Evolutionary conservation across 345 rosid genomes (phyloP).

Genomic region (Isatis tinctoria): DNA sequence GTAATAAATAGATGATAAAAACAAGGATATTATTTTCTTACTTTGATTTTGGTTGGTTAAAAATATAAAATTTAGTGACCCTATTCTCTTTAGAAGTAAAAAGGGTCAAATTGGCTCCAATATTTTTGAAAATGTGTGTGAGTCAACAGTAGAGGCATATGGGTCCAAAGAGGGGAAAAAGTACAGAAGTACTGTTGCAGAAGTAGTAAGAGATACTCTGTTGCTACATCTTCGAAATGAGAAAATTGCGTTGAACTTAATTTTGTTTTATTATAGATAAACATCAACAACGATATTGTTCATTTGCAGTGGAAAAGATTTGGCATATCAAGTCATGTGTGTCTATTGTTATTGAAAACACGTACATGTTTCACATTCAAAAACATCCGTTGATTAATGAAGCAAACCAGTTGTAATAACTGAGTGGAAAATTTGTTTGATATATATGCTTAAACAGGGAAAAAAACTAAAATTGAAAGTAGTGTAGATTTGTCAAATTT

Average conservation of each 20-base stretch:
- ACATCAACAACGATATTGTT: constrained; percentile 6
- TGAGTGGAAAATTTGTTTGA: too few species aligned
- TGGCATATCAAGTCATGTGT: constrained; percentile 19
- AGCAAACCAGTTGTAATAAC: not conserved
- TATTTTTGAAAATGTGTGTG: not conserved
- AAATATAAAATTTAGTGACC: not conserved
- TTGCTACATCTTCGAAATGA: constrained; percentile 1
- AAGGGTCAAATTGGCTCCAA: not conserved
- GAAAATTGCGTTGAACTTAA: constrained; percentile 26
- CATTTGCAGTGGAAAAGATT: constrained; percentile 24
- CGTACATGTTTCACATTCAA: not conserved
- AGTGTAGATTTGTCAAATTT: too few species aligned
- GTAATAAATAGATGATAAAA: not conserved
- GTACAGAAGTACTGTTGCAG: constrained; percentile 31
- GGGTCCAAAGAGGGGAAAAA: not conserved
- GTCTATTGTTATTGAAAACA: not conserved
- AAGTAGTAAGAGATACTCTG: constrained; percentile 7
- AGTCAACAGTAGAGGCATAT: not conserved
- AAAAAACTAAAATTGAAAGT: too few species aligned
- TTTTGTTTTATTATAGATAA: constrained; percentile 23
- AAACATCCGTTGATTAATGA: not conserved
- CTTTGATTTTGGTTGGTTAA: not conserved
- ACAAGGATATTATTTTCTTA: not conserved
- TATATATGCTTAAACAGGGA: too few species aligned
- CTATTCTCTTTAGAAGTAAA: not conserved